Conservation (phyloP, 1,284 basidiomycete species). For the Stereum hirsutum region DNA sequence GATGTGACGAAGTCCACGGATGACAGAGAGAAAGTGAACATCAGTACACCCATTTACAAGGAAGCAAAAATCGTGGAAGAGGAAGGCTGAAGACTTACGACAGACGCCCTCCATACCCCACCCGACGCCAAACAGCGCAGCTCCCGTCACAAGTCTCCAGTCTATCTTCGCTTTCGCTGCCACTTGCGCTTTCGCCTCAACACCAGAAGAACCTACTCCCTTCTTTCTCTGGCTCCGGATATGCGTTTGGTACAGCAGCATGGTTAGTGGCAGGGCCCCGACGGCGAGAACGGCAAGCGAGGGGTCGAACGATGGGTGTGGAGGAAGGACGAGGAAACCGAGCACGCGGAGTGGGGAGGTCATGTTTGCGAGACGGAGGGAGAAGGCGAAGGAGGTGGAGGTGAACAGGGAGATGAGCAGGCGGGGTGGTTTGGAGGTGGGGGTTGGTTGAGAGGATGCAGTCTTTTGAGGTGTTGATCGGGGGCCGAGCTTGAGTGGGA, state of each 20-base stretch:
- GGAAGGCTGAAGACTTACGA: constrained; percentile 33
- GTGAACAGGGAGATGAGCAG: constrained; percentile 26
- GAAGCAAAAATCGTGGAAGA: constrained; percentile 1
- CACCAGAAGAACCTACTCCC: no score
- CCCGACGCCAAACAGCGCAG: constrained; percentile 54
- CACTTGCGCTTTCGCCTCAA: no score
- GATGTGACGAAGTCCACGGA: no score
- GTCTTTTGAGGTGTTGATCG: background rate
- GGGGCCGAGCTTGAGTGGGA: background rate
- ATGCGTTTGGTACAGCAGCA: constrained; percentile 28
- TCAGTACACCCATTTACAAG: background rate
- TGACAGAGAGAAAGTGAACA: background rate
- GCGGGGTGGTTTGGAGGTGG: constrained; percentile 12
- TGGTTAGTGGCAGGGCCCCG: constrained; percentile 35
- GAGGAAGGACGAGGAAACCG: constrained; percentile 44
- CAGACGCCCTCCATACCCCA: constrained; percentile 64
- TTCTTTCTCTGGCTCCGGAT: constrained; percentile 24
- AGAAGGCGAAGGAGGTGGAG: constrained; percentile 45
- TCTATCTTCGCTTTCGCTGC: constrained; percentile 35
- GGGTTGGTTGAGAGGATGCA: background rate
- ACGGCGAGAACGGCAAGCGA: constrained; percentile 40
- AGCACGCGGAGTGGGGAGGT: constrained; percentile 42
- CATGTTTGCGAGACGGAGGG: constrained; percentile 48
- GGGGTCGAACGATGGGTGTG: constrained; percentile 39
- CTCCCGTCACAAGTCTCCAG: constrained; percentile 38